phyloP scores from a whole-genome alignment of 257 asterid species.

The Salvia splendens region DNA sequence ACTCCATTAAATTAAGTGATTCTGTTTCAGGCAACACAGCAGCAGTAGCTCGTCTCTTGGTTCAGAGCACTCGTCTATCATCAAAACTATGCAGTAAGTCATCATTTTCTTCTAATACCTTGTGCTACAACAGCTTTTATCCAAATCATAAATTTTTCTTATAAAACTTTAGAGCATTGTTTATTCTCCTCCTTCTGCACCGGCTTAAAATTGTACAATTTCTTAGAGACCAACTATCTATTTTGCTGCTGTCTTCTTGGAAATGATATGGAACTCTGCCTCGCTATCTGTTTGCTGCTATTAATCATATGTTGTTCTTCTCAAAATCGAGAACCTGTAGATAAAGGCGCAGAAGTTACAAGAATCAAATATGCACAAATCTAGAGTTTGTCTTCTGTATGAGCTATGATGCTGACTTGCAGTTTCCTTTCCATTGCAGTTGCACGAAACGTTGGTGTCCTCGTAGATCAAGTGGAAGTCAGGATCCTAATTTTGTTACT shows the following conservation, averaged over 20 bases:
- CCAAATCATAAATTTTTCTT: not conserved
- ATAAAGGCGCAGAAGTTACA: not conserved
- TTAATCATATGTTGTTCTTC: not conserved
- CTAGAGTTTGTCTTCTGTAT: not conserved
- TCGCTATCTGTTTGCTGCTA: constrained; percentile 4
- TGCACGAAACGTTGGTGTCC: too few relatives aligned
- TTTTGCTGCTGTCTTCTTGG: not conserved
- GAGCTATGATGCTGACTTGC: not conserved
- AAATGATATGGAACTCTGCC: not conserved
- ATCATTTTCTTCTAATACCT: constrained; percentile 13
- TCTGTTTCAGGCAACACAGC: constrained; percentile 29
- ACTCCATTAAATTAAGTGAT: constrained; percentile 21
- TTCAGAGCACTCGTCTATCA: constrained; percentile 25
- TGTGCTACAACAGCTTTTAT: not conserved
- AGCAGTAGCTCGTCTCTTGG: constrained; percentile 14
- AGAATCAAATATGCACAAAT: constrained; percentile 1
- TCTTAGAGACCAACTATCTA: not conserved
- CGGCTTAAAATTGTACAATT: not conserved
- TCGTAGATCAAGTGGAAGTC: too few relatives aligned
- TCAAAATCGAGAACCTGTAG: not conserved
- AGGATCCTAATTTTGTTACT: constrained; percentile 11
- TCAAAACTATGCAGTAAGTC: constrained; percentile 29
- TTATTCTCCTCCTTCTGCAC: not conserved
- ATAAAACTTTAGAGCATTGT: not conserved
- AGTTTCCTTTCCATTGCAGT: constrained; percentile 24